Base-by-base conservation (phyloP, 2,329 filamentous ascomycete species). In the Neonectria neomacrospora region DNA sequence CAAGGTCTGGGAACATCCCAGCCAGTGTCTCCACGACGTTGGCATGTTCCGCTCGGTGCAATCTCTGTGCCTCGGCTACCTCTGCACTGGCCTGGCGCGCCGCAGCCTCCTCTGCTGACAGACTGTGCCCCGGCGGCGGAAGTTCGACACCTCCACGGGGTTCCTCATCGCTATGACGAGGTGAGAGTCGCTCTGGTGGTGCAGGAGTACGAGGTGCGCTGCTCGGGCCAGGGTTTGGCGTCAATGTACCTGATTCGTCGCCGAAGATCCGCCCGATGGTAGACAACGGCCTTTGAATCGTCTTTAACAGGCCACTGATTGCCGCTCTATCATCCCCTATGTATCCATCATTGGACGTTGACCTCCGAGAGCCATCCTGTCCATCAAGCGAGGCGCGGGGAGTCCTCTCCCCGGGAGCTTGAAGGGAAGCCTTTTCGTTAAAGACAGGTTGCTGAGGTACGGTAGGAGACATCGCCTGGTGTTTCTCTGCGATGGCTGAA, bases 191-290 rank as follows among this genome's bases (percentile, higher is more conserved):
- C 74, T 78, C 64, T 70, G 74, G 64, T 70, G 76, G 56, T 70
- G 78, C 76, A 3, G 81, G 77, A 12, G 81, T 78, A 28, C 80
- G 79, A 64, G 71, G 70, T 16, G 79, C 76, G 45, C 69, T 74
- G 48, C 74, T 75, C 1, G 77, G 70, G 4, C 73, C 72, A 0
- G 69, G 66, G 7, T 77, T 75, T 26, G 64, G 61, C 34, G 51
- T 30, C 1, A 73, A 83, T 54, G 77, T 77, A 77, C 44, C 85
- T 80, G 69, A 39, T 79, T 88, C 86, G 37, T 88, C 96, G 0
- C 93, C 93, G 79, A 99, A 98, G 65, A 99, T 98, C 55, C 95
- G 88, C 3, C 96, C 96, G 64, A 99, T 97, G 1, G 93, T 96
- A 58, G 90, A 93, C 12, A 99, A 83, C 0, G 96, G 96, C 62